Conservation (phyloP, 1,284 basidiomycete species). For the Xanthoconium separans region DNA sequence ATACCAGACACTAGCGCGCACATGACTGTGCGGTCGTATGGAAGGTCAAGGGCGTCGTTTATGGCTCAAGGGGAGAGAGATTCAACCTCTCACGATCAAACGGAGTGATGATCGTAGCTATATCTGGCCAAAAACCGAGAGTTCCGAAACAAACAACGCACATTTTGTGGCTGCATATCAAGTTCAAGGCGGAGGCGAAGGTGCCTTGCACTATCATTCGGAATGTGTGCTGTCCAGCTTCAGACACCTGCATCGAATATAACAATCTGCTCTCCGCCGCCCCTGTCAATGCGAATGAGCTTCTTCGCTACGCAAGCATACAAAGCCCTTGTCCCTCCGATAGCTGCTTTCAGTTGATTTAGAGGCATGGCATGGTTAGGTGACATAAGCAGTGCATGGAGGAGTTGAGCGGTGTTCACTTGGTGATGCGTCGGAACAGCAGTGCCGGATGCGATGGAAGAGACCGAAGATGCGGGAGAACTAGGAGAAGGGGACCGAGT, state of each 20-base stretch:
- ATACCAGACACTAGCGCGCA: not conserved
- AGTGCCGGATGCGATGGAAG: constrained; percentile 33
- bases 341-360: constrained; percentile 58
- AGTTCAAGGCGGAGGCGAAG: not conserved
- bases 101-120: not conserved
- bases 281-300: constrained; percentile 70
- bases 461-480: constrained; percentile 44
- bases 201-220: not conserved
- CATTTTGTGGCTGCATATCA: no score
- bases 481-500: constrained; percentile 31
- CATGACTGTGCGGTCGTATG: not conserved
- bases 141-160: not conserved
- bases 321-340: constrained; percentile 55
- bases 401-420: constrained; percentile 64
- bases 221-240: constrained; percentile 3
- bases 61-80: not conserved
- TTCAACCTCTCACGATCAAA: no score
- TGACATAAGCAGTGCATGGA: constrained; percentile 51
- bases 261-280: constrained; percentile 68
- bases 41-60: not conserved
- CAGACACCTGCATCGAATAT: constrained; percentile 54
- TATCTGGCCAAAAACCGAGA: not conserved
- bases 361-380: constrained; percentile 58
- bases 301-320: constrained; percentile 73
- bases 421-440: constrained; percentile 55